A percentile compares a stretch with the other conserved stretches of the same genome.
These are phyloP conservation scores for Mycocentrospora acerina DNA, from an alignment of 2,329 filamentous ascomycete genomes.

Conservation along the genomic window DNA sequence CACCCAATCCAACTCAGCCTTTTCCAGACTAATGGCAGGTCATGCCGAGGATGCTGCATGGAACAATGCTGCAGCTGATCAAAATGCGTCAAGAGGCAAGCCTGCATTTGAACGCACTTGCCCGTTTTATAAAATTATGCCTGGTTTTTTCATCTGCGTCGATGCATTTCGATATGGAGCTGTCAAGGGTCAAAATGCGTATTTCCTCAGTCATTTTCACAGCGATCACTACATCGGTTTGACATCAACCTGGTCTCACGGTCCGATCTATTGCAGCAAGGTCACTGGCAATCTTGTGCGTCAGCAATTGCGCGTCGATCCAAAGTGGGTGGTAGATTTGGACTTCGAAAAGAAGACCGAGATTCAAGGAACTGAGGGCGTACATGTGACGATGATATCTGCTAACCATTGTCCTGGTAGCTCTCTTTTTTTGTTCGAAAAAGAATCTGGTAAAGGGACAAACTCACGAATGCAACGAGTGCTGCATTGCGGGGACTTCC, in stretches of 20 bases:
- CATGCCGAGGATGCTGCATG: conserved; percentile 90
- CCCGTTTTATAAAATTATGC: conserved; percentile 98
- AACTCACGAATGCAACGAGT: conserved; percentile 71
- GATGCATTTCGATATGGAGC: conserved; percentile 96
- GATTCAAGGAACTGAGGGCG: conserved; percentile 79
- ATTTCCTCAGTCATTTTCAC: conserved; percentile 97
- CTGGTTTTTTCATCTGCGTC: conserved; percentile 87
- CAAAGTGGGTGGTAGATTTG: conserved; percentile 80
- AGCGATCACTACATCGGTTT: conserved; percentile 96
- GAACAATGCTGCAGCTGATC: conserved; percentile 79
- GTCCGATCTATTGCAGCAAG: conserved; percentile 93
- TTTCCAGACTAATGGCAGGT: conserved; percentile 88
- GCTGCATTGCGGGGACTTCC: conserved; percentile 93
- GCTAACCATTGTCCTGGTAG: conserved; percentile 97
- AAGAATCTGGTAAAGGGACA: conserved; percentile 62
- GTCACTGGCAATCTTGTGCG: conserved; percentile 88
- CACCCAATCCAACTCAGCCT: conserved; percentile 64
- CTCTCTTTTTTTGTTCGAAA: conserved; percentile 90
- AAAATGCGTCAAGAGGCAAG: conserved; percentile 76
- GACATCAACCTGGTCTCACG: conserved; percentile 84
- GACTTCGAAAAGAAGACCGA: conserved; percentile 81
- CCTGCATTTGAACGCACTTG: conserved; percentile 87
- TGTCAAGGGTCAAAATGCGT: conserved; percentile 87
- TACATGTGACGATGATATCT: conserved; percentile 88
- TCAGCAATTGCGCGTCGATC: conserved; percentile 80